Percentiles rank a stretch among this genome's conserved stretches.
phyloP scores from a whole-genome alignment of 2,329 filamentous ascomycete genomes.

The Seiridium cupressi region DNA sequence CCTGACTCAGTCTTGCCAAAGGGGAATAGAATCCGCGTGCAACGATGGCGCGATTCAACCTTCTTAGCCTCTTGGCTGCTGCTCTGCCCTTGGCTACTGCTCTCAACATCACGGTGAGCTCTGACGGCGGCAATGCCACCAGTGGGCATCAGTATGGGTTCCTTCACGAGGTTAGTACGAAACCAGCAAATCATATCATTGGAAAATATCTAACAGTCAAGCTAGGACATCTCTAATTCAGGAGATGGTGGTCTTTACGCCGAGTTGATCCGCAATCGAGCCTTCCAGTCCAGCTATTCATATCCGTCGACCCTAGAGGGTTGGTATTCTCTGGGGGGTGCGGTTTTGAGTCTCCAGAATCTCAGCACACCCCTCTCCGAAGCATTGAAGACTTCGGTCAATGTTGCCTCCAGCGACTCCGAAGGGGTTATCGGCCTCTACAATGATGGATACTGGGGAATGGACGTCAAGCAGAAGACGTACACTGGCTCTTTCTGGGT shows the following conservation, averaged over 20 bases:
- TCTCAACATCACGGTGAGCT: slow-evolving; percentile 34
- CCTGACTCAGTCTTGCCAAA: too few relatives aligned
- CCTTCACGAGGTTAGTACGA: slow-evolving; percentile 36
- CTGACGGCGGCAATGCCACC: slow-evolving; percentile 38
- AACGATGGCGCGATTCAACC: slow-evolving; percentile 18
- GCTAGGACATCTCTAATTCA: slow-evolving; percentile 62
- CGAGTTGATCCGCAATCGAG: slow-evolving; percentile 68
- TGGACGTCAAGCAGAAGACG: slow-evolving; percentile 44
- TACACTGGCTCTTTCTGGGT: slow-evolving; percentile 55
- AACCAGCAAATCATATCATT: not conserved
- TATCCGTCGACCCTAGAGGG: slow-evolving; percentile 42
- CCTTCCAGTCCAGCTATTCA: slow-evolving; percentile 56
- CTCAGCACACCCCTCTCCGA: slow-evolving; percentile 47
- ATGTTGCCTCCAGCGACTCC: slow-evolving; percentile 33
- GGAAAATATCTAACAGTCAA: slow-evolving; percentile 12
- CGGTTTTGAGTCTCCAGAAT: slow-evolving; percentile 44
- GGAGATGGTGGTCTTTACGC: slow-evolving; percentile 74
- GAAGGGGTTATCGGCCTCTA: slow-evolving; percentile 40
- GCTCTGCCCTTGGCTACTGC: slow-evolving; percentile 22
- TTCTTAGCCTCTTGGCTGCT: slow-evolving; percentile 16
- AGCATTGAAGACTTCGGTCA: slow-evolving; percentile 51
- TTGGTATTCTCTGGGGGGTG: slow-evolving; percentile 42
- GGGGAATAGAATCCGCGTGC: too few relatives aligned
- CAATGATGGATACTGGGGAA: slow-evolving; percentile 59
- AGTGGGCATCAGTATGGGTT: slow-evolving; percentile 45